Base-by-base conservation (phyloP, 139 green algal genomes). In the Chlorella sp. region DNA sequence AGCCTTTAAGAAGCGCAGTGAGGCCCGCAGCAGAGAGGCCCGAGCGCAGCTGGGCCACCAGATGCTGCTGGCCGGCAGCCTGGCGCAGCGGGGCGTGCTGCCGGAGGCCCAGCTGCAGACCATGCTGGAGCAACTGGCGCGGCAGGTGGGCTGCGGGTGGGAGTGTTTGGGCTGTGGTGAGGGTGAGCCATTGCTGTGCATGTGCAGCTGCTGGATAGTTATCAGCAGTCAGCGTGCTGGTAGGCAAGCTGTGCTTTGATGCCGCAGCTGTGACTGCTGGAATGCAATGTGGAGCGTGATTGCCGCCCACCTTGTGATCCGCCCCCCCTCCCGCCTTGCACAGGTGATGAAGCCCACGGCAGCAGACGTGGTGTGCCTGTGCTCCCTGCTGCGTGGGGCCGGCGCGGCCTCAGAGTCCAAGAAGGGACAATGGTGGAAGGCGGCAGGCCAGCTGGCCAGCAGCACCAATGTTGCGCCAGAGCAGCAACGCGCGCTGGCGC, bases 261-360 rank as follows among this genome's bases (percentile, higher is more conserved):
- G 51, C 51, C 3, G 51, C 44, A 9, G 6, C 44, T 51, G 44
- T 9, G 44, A 6, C 44, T 51, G 44, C 44, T 9, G 44, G 44
- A 51, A 16, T n/a, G n/a, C n/a, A n/a, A n/a, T n/a, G n/a, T n/a
- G n/a, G n/a, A n/a, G n/a, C n/a, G n/a, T n/a, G n/a, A n/a, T n/a
- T n/a, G n/a, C n/a, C n/a, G n/a, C n/a, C n/a, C n/a, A n/a, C n/a
- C n/a, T n/a, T n/a, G n/a, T n/a, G n/a, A n/a, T n/a, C n/a, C n/a
- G n/a, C n/a, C n/a, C n/a, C n/a, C n/a, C n/a, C n/a, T n/a, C n/a
- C n/a, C n/a, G 44, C 44, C 15, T 16, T 16, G 4, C 34, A 30
- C 74, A 80, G 75, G 75, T 82, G 18, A 82, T 82, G 75, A 82
- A 82, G 21, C 75, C 75, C 23, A 71, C 34, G 1, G 11, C 75